Conservation (phyloP, 2,329 filamentous ascomycete genomes). For the Cadophora sp. region DNA sequence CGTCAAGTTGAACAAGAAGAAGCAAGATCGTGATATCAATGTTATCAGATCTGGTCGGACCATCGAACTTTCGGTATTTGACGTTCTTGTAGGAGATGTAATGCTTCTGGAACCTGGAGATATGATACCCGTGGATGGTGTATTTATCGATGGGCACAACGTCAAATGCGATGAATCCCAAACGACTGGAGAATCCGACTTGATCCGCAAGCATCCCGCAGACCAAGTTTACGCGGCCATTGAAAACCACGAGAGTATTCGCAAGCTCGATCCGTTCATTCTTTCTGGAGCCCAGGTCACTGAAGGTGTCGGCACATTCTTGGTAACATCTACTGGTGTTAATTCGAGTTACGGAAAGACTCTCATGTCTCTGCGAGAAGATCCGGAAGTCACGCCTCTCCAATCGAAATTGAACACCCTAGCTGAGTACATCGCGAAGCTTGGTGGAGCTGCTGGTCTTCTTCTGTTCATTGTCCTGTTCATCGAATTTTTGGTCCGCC, state of each 20-base stretch:
- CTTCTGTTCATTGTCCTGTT: conserved; percentile 80
- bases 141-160: conserved; percentile 70
- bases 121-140: conserved; percentile 74
- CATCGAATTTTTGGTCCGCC: conserved; percentile 74
- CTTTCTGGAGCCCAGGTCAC: conserved; percentile 80
- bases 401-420: conserved; percentile 80
- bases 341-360: conserved; percentile 80
- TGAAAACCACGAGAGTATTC: conserved; percentile 63
- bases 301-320: conserved; percentile 76
- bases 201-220: conserved; percentile 70
- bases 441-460: conserved; percentile 73
- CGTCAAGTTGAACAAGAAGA: conserved; percentile 80
- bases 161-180: conserved; percentile 77
- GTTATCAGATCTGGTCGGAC: conserved; percentile 77
- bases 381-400: conserved; percentile 78
- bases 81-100: conserved; percentile 77
- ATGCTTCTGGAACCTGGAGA: conserved; percentile 77
- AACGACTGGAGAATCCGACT: conserved; percentile 77
- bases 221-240: conserved; percentile 70
- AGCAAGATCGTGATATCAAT: conserved; percentile 77
- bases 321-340: conserved; percentile 77
- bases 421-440: conserved; percentile 81
- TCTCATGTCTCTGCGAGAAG: conserved; percentile 78
- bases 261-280: conserved; percentile 80
- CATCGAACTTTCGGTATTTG: conserved; percentile 72